Percentiles rank a stretch among this genome's conserved stretches.
Evolutionary conservation across 2,329 filamentous ascomycete genomes (phyloP).

Genomic region (Penicillium sp.): DNA sequence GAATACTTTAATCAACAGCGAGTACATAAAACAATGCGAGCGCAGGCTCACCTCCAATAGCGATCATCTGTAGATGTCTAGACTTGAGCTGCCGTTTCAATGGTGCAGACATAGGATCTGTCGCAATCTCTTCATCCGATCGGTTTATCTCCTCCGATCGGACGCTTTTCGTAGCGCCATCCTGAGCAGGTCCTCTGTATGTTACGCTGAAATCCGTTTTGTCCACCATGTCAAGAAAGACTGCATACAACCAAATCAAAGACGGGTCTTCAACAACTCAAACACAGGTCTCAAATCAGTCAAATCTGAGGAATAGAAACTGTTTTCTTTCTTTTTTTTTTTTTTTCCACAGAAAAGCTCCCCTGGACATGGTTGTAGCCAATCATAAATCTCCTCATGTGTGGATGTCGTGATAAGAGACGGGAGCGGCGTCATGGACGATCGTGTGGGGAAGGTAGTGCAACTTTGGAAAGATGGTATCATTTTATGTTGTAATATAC

Average conservation of each 20-base stretch:
- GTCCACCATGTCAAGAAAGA: background rate
- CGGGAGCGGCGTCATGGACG: constrained; percentile 4
- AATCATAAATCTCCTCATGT: constrained; percentile 15
- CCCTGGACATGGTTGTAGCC: background rate
- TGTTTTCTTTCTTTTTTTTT: background rate
- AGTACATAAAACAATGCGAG: background rate
- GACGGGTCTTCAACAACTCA: no score
- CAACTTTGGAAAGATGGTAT: background rate
- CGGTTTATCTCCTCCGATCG: background rate
- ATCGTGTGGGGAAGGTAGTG: background rate
- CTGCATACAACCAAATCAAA: background rate
- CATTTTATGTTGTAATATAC: background rate
- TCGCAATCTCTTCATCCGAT: constrained; percentile 5
- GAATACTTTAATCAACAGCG: background rate
- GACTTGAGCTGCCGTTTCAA: constrained; percentile 53
- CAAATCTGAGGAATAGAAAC: background rate
- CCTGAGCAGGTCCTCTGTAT: constrained; percentile 5
- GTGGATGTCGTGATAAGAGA: constrained; percentile 28
- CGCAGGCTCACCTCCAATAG: constrained; percentile 60
- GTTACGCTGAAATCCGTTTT: constrained; percentile 8
- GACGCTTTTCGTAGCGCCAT: constrained; percentile 8
- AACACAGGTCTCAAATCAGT: background rate
- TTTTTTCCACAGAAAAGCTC: background rate
- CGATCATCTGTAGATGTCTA: constrained; percentile 65
- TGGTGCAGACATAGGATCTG: constrained; percentile 26